phyloP scores from a whole-genome alignment of 78 protist species.

The Isochrysis galbana region DNA sequence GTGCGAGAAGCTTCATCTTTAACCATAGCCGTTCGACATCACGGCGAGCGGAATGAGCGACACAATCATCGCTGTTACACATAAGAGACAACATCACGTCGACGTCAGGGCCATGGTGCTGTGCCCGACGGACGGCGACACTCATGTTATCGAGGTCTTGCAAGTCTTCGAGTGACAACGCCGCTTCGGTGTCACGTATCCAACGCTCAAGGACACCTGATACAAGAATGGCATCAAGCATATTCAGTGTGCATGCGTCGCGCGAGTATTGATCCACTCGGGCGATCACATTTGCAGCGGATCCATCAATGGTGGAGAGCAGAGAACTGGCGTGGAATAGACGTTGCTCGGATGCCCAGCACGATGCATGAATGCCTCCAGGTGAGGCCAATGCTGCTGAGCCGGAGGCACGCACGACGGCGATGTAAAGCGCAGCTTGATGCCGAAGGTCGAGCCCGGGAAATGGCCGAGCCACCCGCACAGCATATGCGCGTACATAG shows the following conservation, averaged over 20 bases:
- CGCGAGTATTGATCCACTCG: no score
- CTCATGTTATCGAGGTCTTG: background rate
- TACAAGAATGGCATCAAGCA: background rate
- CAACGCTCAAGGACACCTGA: background rate
- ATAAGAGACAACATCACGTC: background rate
- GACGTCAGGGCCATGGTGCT: background rate
- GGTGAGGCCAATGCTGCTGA: no score
- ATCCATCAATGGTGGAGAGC: no score
- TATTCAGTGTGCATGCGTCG: no score
- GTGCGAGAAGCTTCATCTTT: background rate
- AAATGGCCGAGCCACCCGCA: background rate
- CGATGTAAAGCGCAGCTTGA: no score
- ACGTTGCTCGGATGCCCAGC: no score
- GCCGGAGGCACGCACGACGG: no score
- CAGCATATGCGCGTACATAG: background rate
- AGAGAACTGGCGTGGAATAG: no score
- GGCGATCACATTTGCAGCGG: no score
- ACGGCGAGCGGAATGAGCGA: background rate
- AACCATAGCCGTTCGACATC: background rate
- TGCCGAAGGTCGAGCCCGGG: background rate
- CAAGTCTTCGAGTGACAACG: background rate
- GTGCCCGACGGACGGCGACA: background rate
- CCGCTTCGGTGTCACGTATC: background rate
- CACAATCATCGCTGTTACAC: background rate
- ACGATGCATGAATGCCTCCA: no score